Base-by-base conservation (phyloP, 345 rosid genomes). In the Bruguiera sexangula region DNA sequence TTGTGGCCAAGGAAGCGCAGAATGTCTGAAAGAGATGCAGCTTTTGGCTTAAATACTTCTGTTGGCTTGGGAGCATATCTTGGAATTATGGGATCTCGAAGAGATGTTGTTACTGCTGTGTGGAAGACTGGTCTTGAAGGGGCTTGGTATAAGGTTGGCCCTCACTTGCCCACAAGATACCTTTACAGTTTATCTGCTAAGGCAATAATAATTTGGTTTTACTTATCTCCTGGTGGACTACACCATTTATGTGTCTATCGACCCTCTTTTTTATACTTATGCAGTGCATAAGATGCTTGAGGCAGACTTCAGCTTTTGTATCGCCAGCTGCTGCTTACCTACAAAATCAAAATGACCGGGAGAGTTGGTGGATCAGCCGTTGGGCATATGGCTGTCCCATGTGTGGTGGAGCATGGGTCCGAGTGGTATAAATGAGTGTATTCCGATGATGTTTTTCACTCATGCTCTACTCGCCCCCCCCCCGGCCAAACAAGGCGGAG, bases 361-460 rank as follows among this genome's bases (percentile, higher is more conserved):
- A 90, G 77, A 79, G 76, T 10, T 92, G 89, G 96, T 95, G 97
- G 97, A 90, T 92, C 62, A 92, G 99, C 83, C 93, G 94, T 6
- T 95, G 99, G 99, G 94, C 88, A 32, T 86, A 84, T 50, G 92
- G 98, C 57, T 95, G 99, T 77, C 99, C 99, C 15, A 92, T 92
- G 92, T 95, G 99, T 9, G 97, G 98, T 48, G 99, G 98, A 68
- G 83, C 97, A 10, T 95, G 98, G 99, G 96, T 95, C 75, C 91
- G 92, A 63, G 99, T 92, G 58, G 95, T 90, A 48, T 96, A 85
- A 84, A 69, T 13, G 18, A 43, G 5, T 43, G 5, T 43, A 13
- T 43, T 43, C 16, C 13, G 50, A 43, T 43, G 48, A 43, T 43
- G 50, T 43, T 43, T 43, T 43, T 18, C 13, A 2, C 50, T 13